Evolutionary conservation across 2,329 filamentous ascomycete genomes (phyloP).

Genomic region (Parastagonospora avenae): DNA sequence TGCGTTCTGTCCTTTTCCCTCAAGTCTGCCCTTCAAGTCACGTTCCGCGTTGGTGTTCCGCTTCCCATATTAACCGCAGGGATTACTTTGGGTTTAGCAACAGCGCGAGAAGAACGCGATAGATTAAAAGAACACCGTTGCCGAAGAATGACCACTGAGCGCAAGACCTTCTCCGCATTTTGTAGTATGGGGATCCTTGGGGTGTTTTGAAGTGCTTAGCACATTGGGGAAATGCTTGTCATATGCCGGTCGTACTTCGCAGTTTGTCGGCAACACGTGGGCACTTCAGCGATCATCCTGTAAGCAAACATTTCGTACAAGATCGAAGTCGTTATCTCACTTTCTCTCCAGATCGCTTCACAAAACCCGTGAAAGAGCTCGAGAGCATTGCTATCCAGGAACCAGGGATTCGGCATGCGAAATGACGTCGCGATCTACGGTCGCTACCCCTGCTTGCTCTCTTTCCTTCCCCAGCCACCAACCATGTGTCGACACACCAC

Average conservation of each 20-base stretch:
- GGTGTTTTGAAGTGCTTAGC: background rate
- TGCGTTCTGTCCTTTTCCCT: constrained; percentile 23
- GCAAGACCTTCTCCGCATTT: background rate
- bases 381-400: background rate
- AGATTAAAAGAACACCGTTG: constrained; percentile 29
- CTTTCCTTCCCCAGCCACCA: background rate
- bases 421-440: constrained; percentile 14
- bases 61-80: constrained; percentile 23
- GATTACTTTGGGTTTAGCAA: constrained; percentile 3
- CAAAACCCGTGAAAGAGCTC: no score
- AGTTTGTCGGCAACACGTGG: no score
- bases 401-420: constrained; percentile 2
- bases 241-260: no score
- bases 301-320: no score
- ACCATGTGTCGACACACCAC: constrained; percentile 2
- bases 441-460: constrained; percentile 8
- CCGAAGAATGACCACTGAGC: background rate
- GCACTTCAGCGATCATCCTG: no score
- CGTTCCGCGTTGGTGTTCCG: constrained; percentile 12
- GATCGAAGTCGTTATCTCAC: no score
- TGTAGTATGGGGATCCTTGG: background rate
- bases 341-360: no score
- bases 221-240: no score
- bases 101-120: constrained; percentile 15
- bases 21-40: background rate